Percentiles rank a stretch among this genome's conserved stretches.
Evolutionary conservation across 140 eudicot genomes (phyloP).

Genomic region (Oenanthe javanica): DNA sequence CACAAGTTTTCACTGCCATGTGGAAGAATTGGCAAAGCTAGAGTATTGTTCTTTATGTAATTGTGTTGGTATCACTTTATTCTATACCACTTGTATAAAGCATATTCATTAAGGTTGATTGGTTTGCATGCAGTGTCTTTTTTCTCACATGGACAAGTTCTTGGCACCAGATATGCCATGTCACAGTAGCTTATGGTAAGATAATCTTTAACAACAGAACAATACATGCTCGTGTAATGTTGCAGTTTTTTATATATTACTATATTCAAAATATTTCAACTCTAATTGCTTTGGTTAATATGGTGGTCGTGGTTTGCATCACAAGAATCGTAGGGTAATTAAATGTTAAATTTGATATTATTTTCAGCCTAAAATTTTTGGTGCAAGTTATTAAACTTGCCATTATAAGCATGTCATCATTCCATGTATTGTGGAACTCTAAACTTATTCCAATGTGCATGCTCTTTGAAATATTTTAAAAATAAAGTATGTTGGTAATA

Average conservation of each 20-base stretch:
- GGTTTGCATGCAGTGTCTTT: constrained; percentile 52
- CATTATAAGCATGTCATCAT: not conserved
- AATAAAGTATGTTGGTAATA: not conserved
- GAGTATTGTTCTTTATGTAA: not conserved
- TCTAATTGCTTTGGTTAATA: not conserved
- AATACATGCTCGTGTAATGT: constrained; percentile 26
- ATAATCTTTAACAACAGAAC: constrained; percentile 3
- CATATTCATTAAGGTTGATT: not conserved
- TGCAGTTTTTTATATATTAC: constrained; percentile 8
- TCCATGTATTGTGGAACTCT: not conserved
- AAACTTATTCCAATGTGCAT: not conserved
- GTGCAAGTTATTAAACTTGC: not conserved
- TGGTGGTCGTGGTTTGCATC: not conserved
- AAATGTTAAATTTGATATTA: not conserved
- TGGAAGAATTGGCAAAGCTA: not conserved
- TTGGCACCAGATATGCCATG: constrained; percentile 87
- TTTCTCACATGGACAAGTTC: constrained; percentile 70
- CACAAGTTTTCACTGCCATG: not conserved
- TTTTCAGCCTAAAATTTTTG: not conserved
- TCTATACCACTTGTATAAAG: not conserved
- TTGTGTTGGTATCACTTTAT: not conserved
- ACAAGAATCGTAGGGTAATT: not conserved
- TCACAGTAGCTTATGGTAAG: constrained; percentile 88
- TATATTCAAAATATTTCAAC: not conserved
- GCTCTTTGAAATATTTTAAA: not conserved